These are phyloP conservation scores for Penicillium nordicum DNA, from an alignment of 2,329 filamentous ascomycete genomes.

Conservation along the genomic window DNA sequence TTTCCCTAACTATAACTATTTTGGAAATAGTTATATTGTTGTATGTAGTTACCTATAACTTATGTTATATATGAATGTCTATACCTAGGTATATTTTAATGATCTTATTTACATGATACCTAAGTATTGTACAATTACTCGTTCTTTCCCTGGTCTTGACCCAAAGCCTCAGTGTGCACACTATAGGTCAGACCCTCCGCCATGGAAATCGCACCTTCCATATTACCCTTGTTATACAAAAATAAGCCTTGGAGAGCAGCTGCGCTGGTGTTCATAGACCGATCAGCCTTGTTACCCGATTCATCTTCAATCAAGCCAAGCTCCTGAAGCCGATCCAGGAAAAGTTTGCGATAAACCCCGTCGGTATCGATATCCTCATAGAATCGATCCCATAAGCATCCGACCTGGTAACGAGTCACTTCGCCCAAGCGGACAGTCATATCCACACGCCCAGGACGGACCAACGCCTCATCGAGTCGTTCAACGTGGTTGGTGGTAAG, in stretches of 20 bases:
- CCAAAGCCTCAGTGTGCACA: conserved; percentile 30
- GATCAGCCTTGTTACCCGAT: conserved; percentile 46
- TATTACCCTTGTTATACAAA: conserved; percentile 88
- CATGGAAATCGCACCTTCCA: conserved; percentile 80
- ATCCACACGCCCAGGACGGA: conserved; percentile 88
- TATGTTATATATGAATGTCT: conserved; percentile 1
- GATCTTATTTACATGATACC: conserved; percentile 25
- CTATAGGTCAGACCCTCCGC: conserved; percentile 51
- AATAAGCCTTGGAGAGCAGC: conserved; percentile 93
- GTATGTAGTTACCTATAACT: no score
- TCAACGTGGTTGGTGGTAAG: conserved; percentile 94
- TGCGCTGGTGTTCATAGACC: conserved; percentile 66
- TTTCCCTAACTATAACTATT: neutral
- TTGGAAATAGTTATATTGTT: neutral
- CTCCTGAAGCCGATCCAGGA: conserved; percentile 66
- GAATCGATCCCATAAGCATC: conserved; percentile 88
- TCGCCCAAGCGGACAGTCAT: conserved; percentile 89
- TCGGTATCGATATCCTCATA: conserved; percentile 76
- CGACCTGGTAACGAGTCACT: conserved; percentile 79
- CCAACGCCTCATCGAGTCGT: conserved; percentile 79
- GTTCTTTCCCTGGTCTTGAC: conserved; percentile 12
- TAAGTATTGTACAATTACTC: conserved; percentile 17
- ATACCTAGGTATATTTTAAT: conserved; percentile 12
- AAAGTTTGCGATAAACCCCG: conserved; percentile 61
- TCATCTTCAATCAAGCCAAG: conserved; percentile 66